phyloP scores from a whole-genome alignment of 495 filamentous ascomycete genomes.

The Tuber aestivum region DNA sequence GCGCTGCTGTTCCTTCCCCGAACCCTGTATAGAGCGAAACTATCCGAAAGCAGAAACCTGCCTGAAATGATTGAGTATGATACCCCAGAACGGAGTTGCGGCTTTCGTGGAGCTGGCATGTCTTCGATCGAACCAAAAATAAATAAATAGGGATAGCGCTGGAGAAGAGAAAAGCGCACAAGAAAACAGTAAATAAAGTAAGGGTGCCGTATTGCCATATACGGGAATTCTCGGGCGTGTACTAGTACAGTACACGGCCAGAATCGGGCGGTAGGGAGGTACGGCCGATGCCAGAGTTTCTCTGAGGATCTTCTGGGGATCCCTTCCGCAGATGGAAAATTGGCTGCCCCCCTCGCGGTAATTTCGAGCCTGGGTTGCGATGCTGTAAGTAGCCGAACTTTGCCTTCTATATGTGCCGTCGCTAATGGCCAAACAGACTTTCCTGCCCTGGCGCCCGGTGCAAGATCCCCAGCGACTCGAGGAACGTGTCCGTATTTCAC shows the following conservation, averaged over 20 bases:
- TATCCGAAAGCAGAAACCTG: constrained; percentile 13
- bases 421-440: constrained; percentile 48
- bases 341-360: constrained; percentile 13
- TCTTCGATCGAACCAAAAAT: not conserved
- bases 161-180: constrained; percentile 12
- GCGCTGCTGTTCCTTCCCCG: constrained; percentile 2
- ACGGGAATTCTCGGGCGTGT: constrained; percentile 20
- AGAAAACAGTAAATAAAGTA: constrained; percentile 23
- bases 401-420: not conserved
- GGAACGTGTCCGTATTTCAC: constrained; percentile 55
- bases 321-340: constrained; percentile 10
- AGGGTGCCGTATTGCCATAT: constrained; percentile 50
- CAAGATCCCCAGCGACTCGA: constrained; percentile 55
- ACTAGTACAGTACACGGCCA: too few species aligned
- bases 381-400: constrained; percentile 3
- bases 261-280: constrained; percentile 26
- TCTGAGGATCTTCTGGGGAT: constrained; percentile 18
- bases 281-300: constrained; percentile 2
- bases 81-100: constrained; percentile 20
- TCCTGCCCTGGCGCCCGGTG: constrained; percentile 49
- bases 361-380: constrained; percentile 13
- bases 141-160: not conserved
- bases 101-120: constrained; percentile 26
- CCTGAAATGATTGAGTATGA: constrained; percentile 16
- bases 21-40: constrained; percentile 11